A percentile compares a stretch with the other conserved stretches of the same genome.
These are phyloP conservation scores for Phytophthora lateralis DNA, from an alignment of 352 stramenopile genomes.

Conservation along the genomic window DNA sequence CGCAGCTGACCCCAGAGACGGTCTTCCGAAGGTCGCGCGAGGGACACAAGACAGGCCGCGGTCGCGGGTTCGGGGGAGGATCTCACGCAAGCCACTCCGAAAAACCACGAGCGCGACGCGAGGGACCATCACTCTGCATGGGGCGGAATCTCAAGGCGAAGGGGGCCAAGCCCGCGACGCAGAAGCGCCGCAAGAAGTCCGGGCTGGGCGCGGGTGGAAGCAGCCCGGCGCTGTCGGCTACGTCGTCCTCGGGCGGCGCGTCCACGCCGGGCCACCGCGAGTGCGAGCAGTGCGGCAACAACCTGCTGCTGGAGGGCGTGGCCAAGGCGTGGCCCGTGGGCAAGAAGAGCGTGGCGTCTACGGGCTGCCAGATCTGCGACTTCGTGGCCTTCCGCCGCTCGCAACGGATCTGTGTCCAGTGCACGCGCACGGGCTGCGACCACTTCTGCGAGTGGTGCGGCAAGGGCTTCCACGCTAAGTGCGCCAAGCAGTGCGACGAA, in stretches of 20 bases:
- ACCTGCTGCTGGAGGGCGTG: conserved; percentile 45
- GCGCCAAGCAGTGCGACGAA: conserved; percentile 54
- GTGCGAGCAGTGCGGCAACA: conserved; percentile 60
- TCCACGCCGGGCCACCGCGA: conserved; percentile 52
- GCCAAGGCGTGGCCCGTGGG: conserved; percentile 43
- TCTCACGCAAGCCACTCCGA: conserved; percentile 30
- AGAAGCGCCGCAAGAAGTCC: conserved; percentile 45
- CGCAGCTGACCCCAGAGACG: no score
- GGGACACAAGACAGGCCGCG: no score
- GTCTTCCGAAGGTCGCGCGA: background rate
- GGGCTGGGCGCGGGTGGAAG: conserved; percentile 14
- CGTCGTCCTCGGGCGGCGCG: conserved; percentile 35
- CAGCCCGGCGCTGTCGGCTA: conserved; percentile 33
- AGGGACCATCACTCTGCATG: conserved; percentile 45
- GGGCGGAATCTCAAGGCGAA: conserved; percentile 42
- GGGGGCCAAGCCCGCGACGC: conserved; percentile 25
- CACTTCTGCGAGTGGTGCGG: conserved; percentile 89
- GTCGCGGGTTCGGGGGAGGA: conserved; percentile 30
- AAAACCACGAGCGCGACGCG: conserved; percentile 24
- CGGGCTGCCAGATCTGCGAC: conserved; percentile 82
- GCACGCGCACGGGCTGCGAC: conserved; percentile 62
- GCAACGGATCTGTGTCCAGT: conserved; percentile 71
- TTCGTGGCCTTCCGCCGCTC: conserved; percentile 77
- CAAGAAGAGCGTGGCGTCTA: conserved; percentile 56
- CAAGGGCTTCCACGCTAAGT: conserved; percentile 80